These are phyloP conservation scores for Skeletonema tropicum DNA, from an alignment of 108 stramenopile species.

Conservation along the genomic window DNA sequence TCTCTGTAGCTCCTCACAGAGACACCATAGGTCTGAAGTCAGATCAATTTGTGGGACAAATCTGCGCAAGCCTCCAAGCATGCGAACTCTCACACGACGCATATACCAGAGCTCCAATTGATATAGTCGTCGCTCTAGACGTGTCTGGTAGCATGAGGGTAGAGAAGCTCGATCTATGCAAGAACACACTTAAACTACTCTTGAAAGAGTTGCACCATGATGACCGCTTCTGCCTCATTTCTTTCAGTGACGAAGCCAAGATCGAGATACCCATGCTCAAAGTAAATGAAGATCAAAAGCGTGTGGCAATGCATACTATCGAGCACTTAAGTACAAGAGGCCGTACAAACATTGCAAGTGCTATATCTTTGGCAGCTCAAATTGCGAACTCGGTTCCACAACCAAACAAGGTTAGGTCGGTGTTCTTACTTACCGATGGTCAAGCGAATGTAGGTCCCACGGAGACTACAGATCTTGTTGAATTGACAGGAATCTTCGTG, in stretches of 20 bases:
- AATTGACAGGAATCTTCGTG: conserved; percentile 45
- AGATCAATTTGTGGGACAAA: conserved; percentile 28
- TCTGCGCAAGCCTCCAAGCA: conserved; percentile 38
- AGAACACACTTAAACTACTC: conserved; percentile 57
- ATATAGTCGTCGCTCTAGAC: conserved; percentile 71
- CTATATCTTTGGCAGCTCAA: conserved; percentile 39
- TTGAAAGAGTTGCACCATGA: conserved; percentile 51
- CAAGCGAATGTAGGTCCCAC: conserved; percentile 66
- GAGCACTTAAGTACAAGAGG: conserved; percentile 38
- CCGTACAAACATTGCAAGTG: conserved; percentile 58
- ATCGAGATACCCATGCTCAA: conserved; percentile 46
- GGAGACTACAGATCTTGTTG: conserved; percentile 30
- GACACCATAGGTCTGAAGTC: conserved; percentile 29
- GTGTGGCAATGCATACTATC: conserved; percentile 39
- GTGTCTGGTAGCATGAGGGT: conserved; percentile 51
- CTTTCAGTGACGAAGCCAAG: conserved; percentile 52
- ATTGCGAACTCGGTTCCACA: conserved; percentile 27
- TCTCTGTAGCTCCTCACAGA: conserved; percentile 34
- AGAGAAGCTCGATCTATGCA: conserved; percentile 66
- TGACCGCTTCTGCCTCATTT: conserved; percentile 67
- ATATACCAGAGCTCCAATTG: conserved; percentile 51
- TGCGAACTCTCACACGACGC: conserved; percentile 25
- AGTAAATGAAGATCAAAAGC: conserved; percentile 39
- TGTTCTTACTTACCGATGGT: conserved; percentile 77
- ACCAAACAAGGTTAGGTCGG: conserved; percentile 53